Percentiles rank a stretch among this genome's conserved stretches.
Evolutionary conservation across 2,329 filamentous ascomycete species (phyloP).

Genomic region (Fusarium sulawesiense): DNA sequence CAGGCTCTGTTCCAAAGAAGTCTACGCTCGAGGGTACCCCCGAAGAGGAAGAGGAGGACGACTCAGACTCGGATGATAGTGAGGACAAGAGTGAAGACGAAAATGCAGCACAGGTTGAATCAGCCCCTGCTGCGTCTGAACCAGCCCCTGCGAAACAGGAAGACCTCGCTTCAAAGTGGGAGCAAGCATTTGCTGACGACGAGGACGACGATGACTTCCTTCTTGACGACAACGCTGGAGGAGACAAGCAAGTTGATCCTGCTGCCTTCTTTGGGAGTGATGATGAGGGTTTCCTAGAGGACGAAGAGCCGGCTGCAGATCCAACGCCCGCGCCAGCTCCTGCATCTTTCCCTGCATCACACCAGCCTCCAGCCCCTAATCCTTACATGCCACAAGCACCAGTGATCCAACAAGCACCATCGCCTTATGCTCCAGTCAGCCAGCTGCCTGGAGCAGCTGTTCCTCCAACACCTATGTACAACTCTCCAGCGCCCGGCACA

Average conservation of each 20-base stretch:
- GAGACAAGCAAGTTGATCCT: conserved; percentile 65
- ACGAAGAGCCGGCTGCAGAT: conserved; percentile 54
- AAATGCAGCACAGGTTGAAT: conserved; percentile 27
- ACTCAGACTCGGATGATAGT: neutral
- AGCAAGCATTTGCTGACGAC: conserved; percentile 80
- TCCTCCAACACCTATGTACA: conserved; percentile 37
- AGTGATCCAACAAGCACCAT: conserved; percentile 29
- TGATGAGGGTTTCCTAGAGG: conserved; percentile 86
- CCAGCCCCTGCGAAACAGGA: conserved; percentile 56
- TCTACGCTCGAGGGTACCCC: conserved; percentile 49
- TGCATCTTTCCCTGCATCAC: conserved; percentile 8
- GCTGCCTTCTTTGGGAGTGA: conserved; percentile 81
- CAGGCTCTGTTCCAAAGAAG: conserved; percentile 47
- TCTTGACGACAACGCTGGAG: conserved; percentile 64
- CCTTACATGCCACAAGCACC: conserved; percentile 45
- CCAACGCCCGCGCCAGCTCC: conserved; percentile 17
- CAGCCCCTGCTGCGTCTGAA: conserved; percentile 33
- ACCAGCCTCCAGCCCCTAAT: conserved; percentile 32
- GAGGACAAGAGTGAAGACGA: conserved; percentile 8
- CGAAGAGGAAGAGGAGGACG: conserved; percentile 40
- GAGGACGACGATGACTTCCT: conserved; percentile 77
- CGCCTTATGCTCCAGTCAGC: conserved; percentile 40
- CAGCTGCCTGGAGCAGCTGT: conserved; percentile 16
- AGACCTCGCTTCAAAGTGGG: conserved; percentile 84
- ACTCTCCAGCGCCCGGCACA: conserved; percentile 37